phyloP scores from a whole-genome alignment of 2,329 filamentous ascomycete species.

The Lachnum nothofagi region DNA sequence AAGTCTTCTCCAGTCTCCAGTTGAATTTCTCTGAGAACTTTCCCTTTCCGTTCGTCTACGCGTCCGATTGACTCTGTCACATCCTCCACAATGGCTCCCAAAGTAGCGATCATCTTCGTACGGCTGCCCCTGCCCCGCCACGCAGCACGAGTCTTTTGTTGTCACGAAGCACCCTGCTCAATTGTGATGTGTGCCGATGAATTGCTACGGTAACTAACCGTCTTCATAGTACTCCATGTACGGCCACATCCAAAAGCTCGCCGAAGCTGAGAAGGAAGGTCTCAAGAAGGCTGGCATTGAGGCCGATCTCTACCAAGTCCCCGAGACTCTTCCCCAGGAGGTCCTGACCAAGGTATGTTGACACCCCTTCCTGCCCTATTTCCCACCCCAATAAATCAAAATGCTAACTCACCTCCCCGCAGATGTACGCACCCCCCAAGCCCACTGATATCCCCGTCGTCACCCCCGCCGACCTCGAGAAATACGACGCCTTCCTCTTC shows the following conservation, averaged over 20 bases:
- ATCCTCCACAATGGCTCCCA: slow-evolving; percentile 69
- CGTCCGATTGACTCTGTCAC: no score
- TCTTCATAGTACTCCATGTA: slow-evolving; percentile 77
- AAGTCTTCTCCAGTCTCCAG: no score
- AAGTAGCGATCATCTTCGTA: slow-evolving; percentile 86
- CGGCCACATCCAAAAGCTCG: slow-evolving; percentile 79
- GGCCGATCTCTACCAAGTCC: slow-evolving; percentile 67
- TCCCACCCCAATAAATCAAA: no score
- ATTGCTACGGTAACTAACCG: not conserved
- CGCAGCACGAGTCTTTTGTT: no score
- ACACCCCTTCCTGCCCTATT: no score
- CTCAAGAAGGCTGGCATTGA: slow-evolving; percentile 81
- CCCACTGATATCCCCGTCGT: slow-evolving; percentile 57
- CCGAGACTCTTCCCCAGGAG: slow-evolving; percentile 80
- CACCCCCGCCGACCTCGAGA: slow-evolving; percentile 53
- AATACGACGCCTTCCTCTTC: slow-evolving; percentile 84
- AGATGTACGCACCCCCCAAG: slow-evolving; percentile 84
- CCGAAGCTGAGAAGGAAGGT: slow-evolving; percentile 85
- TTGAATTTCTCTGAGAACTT: not conserved
- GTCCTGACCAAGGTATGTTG: slow-evolving; percentile 60
- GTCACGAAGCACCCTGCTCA: no score
- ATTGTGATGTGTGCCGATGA: no score
- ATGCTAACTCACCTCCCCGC: no score
- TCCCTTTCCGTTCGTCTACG: not conserved
- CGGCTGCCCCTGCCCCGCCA: slow-evolving; percentile 37